Conservation (phyloP, 2,329 filamentous ascomycete genomes). For the Sarocladiaceae sp. region DNA sequence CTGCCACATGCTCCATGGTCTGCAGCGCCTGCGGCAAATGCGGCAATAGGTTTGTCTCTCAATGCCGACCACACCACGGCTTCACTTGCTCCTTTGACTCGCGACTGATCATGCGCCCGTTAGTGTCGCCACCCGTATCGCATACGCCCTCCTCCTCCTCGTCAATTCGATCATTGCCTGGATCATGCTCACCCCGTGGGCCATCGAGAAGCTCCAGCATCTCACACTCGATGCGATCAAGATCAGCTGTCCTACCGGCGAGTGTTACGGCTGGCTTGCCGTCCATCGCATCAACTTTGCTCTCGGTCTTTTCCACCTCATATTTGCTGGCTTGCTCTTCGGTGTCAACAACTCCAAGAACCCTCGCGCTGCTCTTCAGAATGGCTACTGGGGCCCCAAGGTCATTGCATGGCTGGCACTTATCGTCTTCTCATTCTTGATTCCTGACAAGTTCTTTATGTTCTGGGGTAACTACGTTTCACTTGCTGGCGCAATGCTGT, state of each 20-base stretch:
- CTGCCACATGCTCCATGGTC: constrained; percentile 91
- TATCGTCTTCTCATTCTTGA: constrained; percentile 88
- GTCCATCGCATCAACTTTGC: constrained; percentile 98
- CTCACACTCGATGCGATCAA: constrained; percentile 93
- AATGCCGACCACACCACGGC: background rate
- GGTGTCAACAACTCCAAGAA: constrained; percentile 85
- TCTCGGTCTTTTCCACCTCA: constrained; percentile 85
- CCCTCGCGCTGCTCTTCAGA: constrained; percentile 81
- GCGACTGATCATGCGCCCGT: background rate
- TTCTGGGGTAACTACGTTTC: constrained; percentile 94
- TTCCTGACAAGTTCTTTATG: constrained; percentile 90
- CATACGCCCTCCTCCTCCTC: constrained; percentile 88
- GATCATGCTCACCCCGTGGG: constrained; percentile 99
- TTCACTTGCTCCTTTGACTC: background rate
- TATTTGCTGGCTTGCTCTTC: constrained; percentile 77
- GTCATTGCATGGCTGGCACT: constrained; percentile 81
- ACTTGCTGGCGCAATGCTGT: constrained; percentile 81
- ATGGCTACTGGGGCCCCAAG: constrained; percentile 99
- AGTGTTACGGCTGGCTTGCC: constrained; percentile 92
- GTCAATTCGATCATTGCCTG: constrained; percentile 95
- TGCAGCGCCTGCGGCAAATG: constrained; percentile 96
- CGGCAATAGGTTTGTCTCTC: constrained; percentile 67
- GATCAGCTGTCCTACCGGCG: constrained; percentile 82
- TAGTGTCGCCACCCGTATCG: constrained; percentile 94
- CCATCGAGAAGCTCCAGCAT: constrained; percentile 89